A percentile compares a stretch with the other conserved stretches of the same genome.
Conservation (phyloP, 2,329 filamentous ascomycete genomes). For the Verticillium longisporum region DNA sequence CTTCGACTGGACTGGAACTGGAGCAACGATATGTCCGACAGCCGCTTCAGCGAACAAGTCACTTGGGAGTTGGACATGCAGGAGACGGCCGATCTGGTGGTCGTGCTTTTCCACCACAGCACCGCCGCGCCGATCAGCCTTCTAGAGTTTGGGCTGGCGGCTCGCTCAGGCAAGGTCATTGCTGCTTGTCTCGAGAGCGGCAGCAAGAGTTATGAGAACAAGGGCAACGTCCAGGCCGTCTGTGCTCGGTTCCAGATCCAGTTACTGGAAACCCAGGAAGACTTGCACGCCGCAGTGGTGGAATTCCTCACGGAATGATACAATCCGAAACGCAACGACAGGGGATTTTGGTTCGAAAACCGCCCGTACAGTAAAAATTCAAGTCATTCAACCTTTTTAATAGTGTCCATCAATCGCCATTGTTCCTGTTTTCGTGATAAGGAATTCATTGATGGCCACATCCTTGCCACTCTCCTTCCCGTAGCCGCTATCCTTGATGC, state of each 20-base stretch:
- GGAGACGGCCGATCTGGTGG: conserved; percentile 43
- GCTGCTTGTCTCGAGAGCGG: conserved; percentile 42
- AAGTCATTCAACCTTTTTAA: conserved; percentile 6
- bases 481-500: conserved; percentile 39
- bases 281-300: conserved; percentile 28
- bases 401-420: conserved; percentile 32
- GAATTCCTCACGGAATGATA: conserved; percentile 17
- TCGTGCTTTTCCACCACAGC: conserved; percentile 47
- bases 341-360: not conserved
- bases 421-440: conserved; percentile 38
- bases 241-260: conserved; percentile 40
- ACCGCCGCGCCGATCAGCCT: conserved; percentile 51
- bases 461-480: conserved; percentile 42
- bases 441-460: conserved; percentile 37
- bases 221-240: conserved; percentile 54
- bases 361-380: not conserved
- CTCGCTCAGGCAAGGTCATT: conserved; percentile 34
- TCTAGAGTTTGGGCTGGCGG: conserved; percentile 53
- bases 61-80: conserved; percentile 56
- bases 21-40: conserved; percentile 39
- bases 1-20: conserved; percentile 52
- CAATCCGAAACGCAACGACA: not conserved
- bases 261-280: conserved; percentile 33
- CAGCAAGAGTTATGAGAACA: conserved; percentile 44
- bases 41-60: conserved; percentile 45